Conservation (phyloP, 2,329 filamentous ascomycete species). For the Periglandula ipomoeae region DNA sequence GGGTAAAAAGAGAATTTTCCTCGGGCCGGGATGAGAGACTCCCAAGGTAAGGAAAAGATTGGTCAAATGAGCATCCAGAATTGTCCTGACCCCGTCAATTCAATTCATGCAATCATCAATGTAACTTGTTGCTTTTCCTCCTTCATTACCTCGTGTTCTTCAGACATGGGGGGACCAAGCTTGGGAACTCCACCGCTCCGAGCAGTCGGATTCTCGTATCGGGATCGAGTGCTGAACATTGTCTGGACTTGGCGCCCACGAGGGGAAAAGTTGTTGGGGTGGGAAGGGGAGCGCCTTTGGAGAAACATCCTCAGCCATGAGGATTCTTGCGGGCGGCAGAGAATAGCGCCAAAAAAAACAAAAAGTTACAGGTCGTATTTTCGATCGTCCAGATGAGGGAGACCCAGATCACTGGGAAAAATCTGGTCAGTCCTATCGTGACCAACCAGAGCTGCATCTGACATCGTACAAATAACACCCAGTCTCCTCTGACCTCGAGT, state of each 20-base stretch:
- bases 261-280: neutral
- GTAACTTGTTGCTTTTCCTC: neutral
- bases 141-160: neutral
- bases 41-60: neutral
- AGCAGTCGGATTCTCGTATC: neutral
- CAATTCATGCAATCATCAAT: neutral
- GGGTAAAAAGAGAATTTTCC: neutral
- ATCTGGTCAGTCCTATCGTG: neutral
- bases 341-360: neutral
- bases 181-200: neutral
- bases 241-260: neutral
- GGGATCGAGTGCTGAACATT: neutral
- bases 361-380: slow-evolving; percentile 3
- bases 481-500: neutral
- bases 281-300: neutral
- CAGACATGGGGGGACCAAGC: neutral
- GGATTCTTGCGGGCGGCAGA: neutral
- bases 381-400: slow-evolving; percentile 5
- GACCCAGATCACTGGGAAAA: slow-evolving; percentile 7
- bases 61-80: neutral
- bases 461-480: neutral
- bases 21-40: neutral
- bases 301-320: no score
- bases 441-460: neutral
- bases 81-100: neutral